Evolutionary conservation across 495 filamentous ascomycete genomes (phyloP).

Genomic region (Penicillium robsamsonii): DNA sequence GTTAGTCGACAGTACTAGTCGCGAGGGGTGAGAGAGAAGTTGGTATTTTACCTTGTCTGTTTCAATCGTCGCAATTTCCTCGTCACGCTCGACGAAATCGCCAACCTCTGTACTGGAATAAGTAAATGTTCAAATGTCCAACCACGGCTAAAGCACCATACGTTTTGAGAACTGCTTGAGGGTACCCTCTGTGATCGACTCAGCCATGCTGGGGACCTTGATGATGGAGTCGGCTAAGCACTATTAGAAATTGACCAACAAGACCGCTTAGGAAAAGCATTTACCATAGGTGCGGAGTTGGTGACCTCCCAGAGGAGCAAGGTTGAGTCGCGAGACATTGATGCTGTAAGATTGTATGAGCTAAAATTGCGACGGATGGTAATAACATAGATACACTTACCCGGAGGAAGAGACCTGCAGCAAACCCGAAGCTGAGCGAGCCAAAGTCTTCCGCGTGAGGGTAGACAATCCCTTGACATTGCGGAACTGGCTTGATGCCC

Average conservation of each 20-base stretch:
- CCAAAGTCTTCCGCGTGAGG: conserved; percentile 22
- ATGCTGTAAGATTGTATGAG: conserved; percentile 20
- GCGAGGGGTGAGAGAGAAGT: not conserved
- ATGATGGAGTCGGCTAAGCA: conserved; percentile 70
- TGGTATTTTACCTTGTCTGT: conserved; percentile 82
- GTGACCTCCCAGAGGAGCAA: conserved; percentile 31
- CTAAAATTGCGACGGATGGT: not conserved
- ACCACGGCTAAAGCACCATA: conserved; percentile 25
- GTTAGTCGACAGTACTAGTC: conserved; percentile 4
- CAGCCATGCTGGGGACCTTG: conserved; percentile 97
- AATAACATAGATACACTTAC: conserved; percentile 20
- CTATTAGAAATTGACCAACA: conserved; percentile 13
- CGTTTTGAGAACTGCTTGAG: conserved; percentile 93
- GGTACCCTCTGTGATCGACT: conserved; percentile 97
- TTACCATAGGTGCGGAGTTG: conserved; percentile 45
- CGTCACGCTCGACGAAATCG: conserved; percentile 91
- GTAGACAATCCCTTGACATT: conserved; percentile 28
- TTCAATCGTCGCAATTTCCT: conserved; percentile 98
- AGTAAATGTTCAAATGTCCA: conserved; percentile 16
- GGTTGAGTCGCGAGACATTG: conserved; percentile 30
- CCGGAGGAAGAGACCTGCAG: conserved; percentile 27
- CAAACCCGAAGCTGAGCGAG: conserved; percentile 27
- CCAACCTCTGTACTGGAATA: conserved; percentile 63
- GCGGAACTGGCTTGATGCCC: conserved; percentile 26
- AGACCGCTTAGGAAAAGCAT: not conserved